Conservation (phyloP, 2,329 filamentous ascomycete species). For the Aspergillus ibericus region DNA sequence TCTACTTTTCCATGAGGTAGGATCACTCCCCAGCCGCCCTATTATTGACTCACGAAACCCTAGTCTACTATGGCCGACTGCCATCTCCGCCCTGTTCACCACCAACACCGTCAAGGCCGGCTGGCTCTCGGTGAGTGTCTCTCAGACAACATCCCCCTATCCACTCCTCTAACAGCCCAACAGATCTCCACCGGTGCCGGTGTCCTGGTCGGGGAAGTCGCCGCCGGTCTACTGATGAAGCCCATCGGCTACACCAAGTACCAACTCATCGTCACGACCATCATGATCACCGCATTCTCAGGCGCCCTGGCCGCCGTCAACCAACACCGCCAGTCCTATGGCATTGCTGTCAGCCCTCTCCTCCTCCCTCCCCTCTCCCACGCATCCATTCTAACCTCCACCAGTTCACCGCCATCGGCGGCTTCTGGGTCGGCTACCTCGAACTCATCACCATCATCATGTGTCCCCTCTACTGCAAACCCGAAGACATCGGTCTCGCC, state of each 20-base stretch:
- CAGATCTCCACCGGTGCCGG: constrained; percentile 1
- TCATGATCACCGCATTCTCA: constrained; percentile 4
- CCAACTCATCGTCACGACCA: not conserved
- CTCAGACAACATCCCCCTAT: not conserved
- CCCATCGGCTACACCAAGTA: constrained; percentile 1
- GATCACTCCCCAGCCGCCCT: not conserved
- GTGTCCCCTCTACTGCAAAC: constrained; percentile 1
- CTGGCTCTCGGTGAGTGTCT: not conserved
- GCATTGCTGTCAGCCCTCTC: not conserved
- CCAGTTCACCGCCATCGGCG: constrained; percentile 2
- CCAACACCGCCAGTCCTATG: not conserved
- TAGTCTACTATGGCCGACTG: constrained; percentile 1
- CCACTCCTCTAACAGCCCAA: not conserved
- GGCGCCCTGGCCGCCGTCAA: constrained; percentile 3
- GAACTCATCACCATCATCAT: constrained; percentile 4
- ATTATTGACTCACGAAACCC: not conserved
- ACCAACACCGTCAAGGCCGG: constrained; percentile 1
- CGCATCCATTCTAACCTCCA: too few species aligned
- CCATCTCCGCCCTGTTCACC: not conserved
- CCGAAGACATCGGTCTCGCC: not conserved
- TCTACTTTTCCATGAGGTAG: constrained; percentile 5
- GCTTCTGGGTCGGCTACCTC: constrained; percentile 6
- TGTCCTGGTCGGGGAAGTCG: constrained; percentile 1
- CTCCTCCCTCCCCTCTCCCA: not conserved
- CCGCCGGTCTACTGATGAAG: not conserved